Percentiles rank a stretch among this genome's conserved stretches.
phyloP scores from a whole-genome alignment of 495 filamentous ascomycete genomes.

The Penicillium atrosanguineum region DNA sequence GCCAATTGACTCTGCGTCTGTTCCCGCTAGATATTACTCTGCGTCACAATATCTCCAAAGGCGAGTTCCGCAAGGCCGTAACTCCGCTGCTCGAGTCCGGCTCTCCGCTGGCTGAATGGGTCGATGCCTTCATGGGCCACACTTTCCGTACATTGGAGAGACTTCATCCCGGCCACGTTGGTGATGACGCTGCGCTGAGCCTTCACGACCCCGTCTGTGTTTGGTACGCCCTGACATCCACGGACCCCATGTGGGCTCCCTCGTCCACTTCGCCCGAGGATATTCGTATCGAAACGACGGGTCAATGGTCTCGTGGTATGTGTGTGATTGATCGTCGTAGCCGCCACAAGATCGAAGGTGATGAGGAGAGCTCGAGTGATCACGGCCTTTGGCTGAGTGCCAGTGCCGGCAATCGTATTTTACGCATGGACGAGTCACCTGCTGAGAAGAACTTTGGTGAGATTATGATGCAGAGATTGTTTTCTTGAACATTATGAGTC shows the following conservation, averaged over 20 bases:
- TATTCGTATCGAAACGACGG: conserved; percentile 79
- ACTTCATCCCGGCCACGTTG: conserved; percentile 52
- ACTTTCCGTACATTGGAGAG: conserved; percentile 72
- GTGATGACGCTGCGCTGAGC: conserved; percentile 58
- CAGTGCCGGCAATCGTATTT: conserved; percentile 72
- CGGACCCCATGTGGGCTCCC: conserved; percentile 45
- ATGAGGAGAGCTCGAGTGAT: conserved; percentile 59
- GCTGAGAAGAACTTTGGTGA: conserved; percentile 42
- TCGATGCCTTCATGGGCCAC: conserved; percentile 68
- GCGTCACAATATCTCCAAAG: conserved; percentile 62
- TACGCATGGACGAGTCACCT: conserved; percentile 56
- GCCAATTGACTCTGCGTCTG: conserved; percentile 67
- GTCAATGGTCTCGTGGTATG: conserved; percentile 94
- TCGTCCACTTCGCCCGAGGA: conserved; percentile 52
- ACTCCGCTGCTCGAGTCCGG: conserved; percentile 46
- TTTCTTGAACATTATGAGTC: conserved; percentile 17
- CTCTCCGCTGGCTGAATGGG: conserved; percentile 84
- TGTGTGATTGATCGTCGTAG: conserved; percentile 76
- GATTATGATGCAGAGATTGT: conserved; percentile 44
- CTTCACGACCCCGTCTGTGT: conserved; percentile 88
- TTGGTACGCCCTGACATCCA: conserved; percentile 73
- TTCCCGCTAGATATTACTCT: conserved; percentile 91
- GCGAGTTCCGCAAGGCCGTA: conserved; percentile 56
- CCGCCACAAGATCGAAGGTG: conserved; percentile 56
- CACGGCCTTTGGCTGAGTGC: conserved; percentile 70